Evolutionary conservation across 345 rosid genomes (phyloP), one percentile per base, ranked within the genome.

Genomic region (Theobroma cacao): DNA sequence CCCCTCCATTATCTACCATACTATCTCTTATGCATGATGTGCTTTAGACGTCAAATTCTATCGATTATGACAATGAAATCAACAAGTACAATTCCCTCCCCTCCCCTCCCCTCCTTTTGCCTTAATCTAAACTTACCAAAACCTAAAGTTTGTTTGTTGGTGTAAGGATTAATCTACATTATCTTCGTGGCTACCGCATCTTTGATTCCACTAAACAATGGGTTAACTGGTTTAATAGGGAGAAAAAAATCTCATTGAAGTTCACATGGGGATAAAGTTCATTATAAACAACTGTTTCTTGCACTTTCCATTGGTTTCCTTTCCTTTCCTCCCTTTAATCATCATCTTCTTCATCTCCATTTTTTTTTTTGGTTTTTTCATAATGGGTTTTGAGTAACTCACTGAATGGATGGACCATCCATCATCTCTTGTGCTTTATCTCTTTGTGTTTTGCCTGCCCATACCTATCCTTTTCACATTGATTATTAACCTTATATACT

Each of bases 141-240:
- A 28, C 33, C 74, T 26, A 9, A 12, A 12, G 15, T 3, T 63
- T 53, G 33, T 22, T 18, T 34, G 13, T n/a, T 24, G 13, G 1
- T 36, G 1, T 41, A 13, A 18, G 26, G 40, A 63, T 64, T 82
- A 80, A 66, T 72, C 47, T 58, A 72, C 31, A 41, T 77, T 83
- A 83, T 83, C 82, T 77, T 73, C 13, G 26, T 7, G 31, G n/a
- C 11, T 17, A 58, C 73, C 75, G 60, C 24, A 50, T 66, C 10
- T 62, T 75, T 79, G 15, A 36, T 56, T 61, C 56, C 83, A 80
- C 77, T 76, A 69, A 56, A n/a, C 7, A 24, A 28, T n/a, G 24
- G 45, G 22, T 20, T 38, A 74, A 41, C 72, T 72, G 68, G 59
- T 48, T 47, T 56, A 22, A n/a, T n/a, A n/a, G n/a, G n/a, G n/a